Base-by-base conservation (phyloP, 257 asterid genomes). In the Lithospermum erythrorhizon region DNA sequence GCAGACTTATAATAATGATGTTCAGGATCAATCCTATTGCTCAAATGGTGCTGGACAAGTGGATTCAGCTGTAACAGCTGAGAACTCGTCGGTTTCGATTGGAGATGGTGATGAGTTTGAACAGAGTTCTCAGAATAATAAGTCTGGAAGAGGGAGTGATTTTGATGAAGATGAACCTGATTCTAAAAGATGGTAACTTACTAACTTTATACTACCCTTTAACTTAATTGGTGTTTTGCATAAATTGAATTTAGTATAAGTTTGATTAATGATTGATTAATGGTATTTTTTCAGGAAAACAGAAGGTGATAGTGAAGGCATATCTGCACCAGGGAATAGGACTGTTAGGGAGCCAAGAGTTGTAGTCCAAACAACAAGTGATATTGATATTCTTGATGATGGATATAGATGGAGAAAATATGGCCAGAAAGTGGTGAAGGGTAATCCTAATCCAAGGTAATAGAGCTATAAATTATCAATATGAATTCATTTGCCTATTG, bases 41-140 rank as follows among this genome's bases (percentile, higher is more conserved):
- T 73, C 83, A 0, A 76, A 77, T 57, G 78, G 74, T 10, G 45
- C 21, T 22, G 84, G 81, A 6, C 83, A 72, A 56, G 54, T 71
- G 30, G 86, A 82, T 72, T 87, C 81, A 1, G 83, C 67, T 45
- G 73, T 77, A 7, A 83, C 94, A 3, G 84, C 86, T 0, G 97
- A 85, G 18, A 83, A 83, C 70, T 89, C 97, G 14, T 81, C 89
- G 0, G 63, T 83, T 9, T 79, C 95, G 0, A 57, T 78, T 0
- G 95, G 76, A 54, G 87, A 84, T 59, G 49, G 49, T 41, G 96
- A 77, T 65, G 94, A 81, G n/a, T 62, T 79, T 2, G 96, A 79
- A 72, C 88, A 72, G 69, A 78, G 74, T 71, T 78, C 75, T 18
- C 64, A 69, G 37, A 69, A 62, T 27, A 61, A 59, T 57, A 69